Evolutionary conservation across 306 rosid species (phyloP).

Genomic region (Acacia acuminata): DNA sequence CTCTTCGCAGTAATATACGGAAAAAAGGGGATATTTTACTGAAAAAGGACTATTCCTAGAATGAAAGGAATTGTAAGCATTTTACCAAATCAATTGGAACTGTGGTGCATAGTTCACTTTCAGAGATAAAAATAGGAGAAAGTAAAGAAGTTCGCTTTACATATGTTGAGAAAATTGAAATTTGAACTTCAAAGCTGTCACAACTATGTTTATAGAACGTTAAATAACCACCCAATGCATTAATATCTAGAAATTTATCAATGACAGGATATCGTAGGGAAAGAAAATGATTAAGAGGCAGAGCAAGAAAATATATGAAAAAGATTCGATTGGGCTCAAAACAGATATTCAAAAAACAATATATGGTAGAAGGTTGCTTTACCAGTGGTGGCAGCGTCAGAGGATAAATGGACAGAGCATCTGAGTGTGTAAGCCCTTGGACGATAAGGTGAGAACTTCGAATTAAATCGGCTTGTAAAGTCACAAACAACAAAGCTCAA

Average conservation of each 20-base stretch:
- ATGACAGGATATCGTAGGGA: not conserved
- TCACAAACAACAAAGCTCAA: constrained; percentile 36
- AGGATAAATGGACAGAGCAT: constrained; percentile 41
- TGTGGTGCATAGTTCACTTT: not conserved
- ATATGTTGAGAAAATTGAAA: not conserved
- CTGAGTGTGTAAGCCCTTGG: constrained; percentile 38
- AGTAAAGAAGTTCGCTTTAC: not conserved
- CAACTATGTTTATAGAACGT: not conserved
- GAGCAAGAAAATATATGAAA: not conserved
- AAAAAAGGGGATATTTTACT: not conserved
- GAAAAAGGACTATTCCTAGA: not conserved
- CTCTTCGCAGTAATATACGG: not conserved
- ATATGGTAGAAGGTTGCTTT: not conserved
- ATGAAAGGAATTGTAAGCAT: not conserved
- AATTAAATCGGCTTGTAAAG: constrained; percentile 26
- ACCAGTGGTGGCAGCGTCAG: constrained; percentile 29
- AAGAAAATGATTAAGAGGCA: not conserved
- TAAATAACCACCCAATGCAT: not conserved
- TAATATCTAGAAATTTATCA: not conserved
- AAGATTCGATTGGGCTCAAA: not conserved
- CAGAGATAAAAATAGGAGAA: not conserved
- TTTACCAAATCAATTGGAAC: not conserved
- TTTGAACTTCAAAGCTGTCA: not conserved
- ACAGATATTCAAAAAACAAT: not conserved
- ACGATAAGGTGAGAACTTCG: constrained; percentile 8